Base-by-base conservation (phyloP, 257 asterid species). In the Solanum chilense region DNA sequence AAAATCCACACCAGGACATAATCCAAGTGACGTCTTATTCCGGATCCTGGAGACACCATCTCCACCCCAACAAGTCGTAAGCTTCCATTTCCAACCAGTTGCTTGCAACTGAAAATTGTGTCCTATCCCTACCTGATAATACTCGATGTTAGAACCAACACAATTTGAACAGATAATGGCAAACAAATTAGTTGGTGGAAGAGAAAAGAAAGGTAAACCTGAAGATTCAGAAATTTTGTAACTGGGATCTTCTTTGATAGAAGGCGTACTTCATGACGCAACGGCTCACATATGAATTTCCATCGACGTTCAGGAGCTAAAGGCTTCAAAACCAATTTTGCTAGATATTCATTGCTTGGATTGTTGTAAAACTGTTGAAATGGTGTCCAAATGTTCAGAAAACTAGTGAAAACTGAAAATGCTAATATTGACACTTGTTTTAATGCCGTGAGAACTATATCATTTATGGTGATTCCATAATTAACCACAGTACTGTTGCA, bases 71-170 rank as follows among this genome's bases (percentile, higher is more conserved):
- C 98, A 93, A 39, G 99, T 89, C 11, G 94, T 89, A 64, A 97
- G 95, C 93, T 94, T 97, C 98, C 99, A 97, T 92, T 97, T 95
- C 99, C 99, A 97, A 80, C 98, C 98, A 52, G 96, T 97, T 85
- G 98, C 94, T 42, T 92, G 96, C 90, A 92, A 87, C 91, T 91
- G 94, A 91, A 97, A 97, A 92, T 95, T 95, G 92, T 97, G 99
- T 86, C 98, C 98, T 81, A 97, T 89, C 88, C 99, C 99, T 84
- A 97, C 97, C 98, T 97, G 94, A 89, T 88, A 47, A 74, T 85
- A 52, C 60, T 27, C 21, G 52, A 73, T 33, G 52, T 85, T 44
- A 44, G 13, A 41, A 44, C 13, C 83, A 42, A 42, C 27, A 42
- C 25, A 73, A n/a, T 77, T 12, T 42, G 12, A 37, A 77, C 37